Evolutionary conservation across 306 rosid genomes (phyloP), one percentile per base, ranked within the genome.

Genomic region (Trifolium dubium): DNA sequence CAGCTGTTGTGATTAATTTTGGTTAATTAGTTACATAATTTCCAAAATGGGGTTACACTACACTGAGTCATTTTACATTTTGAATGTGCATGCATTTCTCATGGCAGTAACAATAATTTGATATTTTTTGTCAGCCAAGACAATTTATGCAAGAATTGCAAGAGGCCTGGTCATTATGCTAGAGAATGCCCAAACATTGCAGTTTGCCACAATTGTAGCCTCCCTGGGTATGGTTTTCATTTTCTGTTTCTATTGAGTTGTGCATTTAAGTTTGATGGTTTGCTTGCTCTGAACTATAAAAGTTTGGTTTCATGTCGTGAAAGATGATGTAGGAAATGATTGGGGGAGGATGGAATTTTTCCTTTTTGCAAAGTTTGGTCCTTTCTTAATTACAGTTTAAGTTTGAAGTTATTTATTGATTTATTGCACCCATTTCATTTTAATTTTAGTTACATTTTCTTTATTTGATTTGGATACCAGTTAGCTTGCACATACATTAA

Each of bases 141-240:
- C 88, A 87, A 87, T 85, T 86, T 94, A 69, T 94, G 98, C 90
- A 94, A 94, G 89, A 94, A 94, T 79, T 91, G 98, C 88, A 94
- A 91, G 85, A 89, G 97, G 72, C 98, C 98, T 0, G 98, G 98
- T 73, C 98, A 94, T 85, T 94, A 64, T 88, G 98, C 97, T 44
- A 83, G 98, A 73, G 98, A 94, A 75, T 94, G 96, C 77, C 97
- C 97, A 12, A 91, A 91, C 82, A 97, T 91, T 51, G 98, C 97
- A 71, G 85, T 94, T 76, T 94, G 98, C 76, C 98, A 94, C 87
- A 94, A 91, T 37, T 94, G 98, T 78, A 87, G 85, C 73, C 89
- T 94, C 60, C 97, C 98, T 11, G 98, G 98, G 98, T 94, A 85
- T 86, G 76, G 13, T 53, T 77, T 71, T 82, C n/a, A 11, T 62